Evolutionary conservation across 1,284 basidiomycete species (phyloP), one percentile per base, ranked within the genome.

Genomic region (Coniferiporia weirii): DNA sequence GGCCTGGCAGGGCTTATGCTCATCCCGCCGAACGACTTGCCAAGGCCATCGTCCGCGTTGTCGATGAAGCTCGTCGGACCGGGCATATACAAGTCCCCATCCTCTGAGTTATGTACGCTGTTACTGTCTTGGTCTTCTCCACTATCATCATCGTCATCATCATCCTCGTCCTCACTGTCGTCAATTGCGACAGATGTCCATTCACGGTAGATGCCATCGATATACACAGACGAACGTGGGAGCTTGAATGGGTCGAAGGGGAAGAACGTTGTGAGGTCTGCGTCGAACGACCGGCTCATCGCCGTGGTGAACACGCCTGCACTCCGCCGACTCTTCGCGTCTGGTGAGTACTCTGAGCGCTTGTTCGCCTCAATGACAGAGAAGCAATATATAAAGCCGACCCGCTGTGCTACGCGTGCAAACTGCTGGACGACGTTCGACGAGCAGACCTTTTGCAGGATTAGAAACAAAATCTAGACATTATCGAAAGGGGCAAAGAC

Each of bases 161-260:
- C 81, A 0, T 86, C 85, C 0, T 85, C 83, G 0, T 87, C 86
- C 0, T 85, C 85, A 0, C 85, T 86, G 0, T 80, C 83, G 17
- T 83, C 85, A 52, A 91, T 83, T n/a, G 86, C 85, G 3, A 91
- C 89, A 32, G 79, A 75, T 13, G 81, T 73, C 89, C 89, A 92
- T 63, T 91, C 89, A 43, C 90, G 76, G 65, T 91, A 92, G 15
- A 90, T 78, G 12, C 76, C 78, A 54, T 86, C 80, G 45, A 92
- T 87, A 65, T 85, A 91, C n/a, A 71, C 70, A 46, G 78, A 75
- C 50, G 88, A 90, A 56, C 80, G 79, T 1, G 92, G 90, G 1
- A 99, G 83, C 65, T 88, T 91, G 76, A 94, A 99, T 1, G 97
- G 97, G 71, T 99, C 97, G 70, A 99, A 99, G 0, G 97, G 97